These are phyloP conservation scores for Myriosclerotinia scirpicola DNA, from an alignment of 2,329 filamentous ascomycete species.

Conservation along the genomic window DNA sequence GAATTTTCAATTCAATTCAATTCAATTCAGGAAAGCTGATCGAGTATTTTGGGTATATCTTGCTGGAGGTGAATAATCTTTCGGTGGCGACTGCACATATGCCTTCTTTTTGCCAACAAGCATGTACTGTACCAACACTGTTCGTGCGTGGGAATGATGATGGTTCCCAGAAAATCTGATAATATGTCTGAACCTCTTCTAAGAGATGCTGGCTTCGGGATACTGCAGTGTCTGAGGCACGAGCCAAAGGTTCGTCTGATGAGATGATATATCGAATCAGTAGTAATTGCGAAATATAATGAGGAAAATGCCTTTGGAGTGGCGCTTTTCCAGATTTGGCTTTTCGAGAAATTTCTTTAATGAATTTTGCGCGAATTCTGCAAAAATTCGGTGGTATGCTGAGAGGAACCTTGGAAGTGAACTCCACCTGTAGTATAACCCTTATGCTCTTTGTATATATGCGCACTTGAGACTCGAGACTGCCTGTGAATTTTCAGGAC, in stretches of 20 bases:
- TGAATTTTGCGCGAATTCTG: background rate
- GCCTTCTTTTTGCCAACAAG: background rate
- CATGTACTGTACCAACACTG: background rate
- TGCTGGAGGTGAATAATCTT: background rate
- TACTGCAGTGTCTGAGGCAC: constrained; percentile 38
- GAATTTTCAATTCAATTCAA: background rate
- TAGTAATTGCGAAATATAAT: constrained; percentile 13
- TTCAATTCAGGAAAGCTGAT: background rate
- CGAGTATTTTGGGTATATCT: background rate
- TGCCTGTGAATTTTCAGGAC: background rate
- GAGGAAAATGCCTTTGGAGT: constrained; percentile 13
- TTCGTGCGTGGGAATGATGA: too few species aligned
- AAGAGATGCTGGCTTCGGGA: constrained; percentile 27
- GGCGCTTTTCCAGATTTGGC: constrained; percentile 11
- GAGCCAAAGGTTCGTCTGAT: constrained; percentile 40
- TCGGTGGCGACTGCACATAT: background rate
- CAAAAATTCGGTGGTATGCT: too few species aligned
- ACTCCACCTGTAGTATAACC: background rate
- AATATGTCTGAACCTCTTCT: constrained; percentile 9
- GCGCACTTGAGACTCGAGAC: constrained; percentile 4
- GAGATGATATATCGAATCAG: constrained; percentile 28
- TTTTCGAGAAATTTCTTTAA: background rate
- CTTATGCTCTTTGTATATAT: background rate
- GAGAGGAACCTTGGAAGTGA: background rate
- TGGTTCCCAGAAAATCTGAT: constrained; percentile 5